phyloP scores from a whole-genome alignment of 1,139 yeast species.

The Petasospora fabianii region DNA sequence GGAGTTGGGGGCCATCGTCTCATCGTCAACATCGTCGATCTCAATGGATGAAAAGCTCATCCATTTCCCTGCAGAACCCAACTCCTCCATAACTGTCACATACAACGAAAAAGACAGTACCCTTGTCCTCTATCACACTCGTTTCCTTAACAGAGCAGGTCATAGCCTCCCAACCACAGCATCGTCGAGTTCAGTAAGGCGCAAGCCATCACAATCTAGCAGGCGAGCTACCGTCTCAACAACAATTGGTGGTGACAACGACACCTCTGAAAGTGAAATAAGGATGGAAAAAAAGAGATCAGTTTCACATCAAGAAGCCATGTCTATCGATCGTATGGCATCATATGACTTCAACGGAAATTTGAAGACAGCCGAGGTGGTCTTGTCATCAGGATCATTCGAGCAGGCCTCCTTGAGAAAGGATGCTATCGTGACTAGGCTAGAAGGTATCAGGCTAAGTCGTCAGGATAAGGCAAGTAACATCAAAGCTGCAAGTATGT shows the following conservation, averaged over 20 bases:
- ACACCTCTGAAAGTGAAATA: slow-evolving; percentile 14
- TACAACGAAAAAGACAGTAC: slow-evolving; percentile 42
- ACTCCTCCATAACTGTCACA: slow-evolving; percentile 48
- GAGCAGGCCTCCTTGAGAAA: slow-evolving; percentile 32
- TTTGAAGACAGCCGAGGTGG: slow-evolving; percentile 16
- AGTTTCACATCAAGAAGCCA: slow-evolving; percentile 52
- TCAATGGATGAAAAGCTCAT: slow-evolving; percentile 54
- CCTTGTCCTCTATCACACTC: slow-evolving; percentile 48
- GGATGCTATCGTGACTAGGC: slow-evolving; percentile 63
- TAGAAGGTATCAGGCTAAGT: slow-evolving; percentile 43
- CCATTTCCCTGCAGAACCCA: slow-evolving; percentile 42
- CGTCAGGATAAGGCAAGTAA: slow-evolving; percentile 31
- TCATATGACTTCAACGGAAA: slow-evolving; percentile 30
- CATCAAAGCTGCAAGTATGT: slow-evolving; percentile 42
- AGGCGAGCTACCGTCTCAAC: slow-evolving; percentile 11
- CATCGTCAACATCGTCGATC: slow-evolving; percentile 68
- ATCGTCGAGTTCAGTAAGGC: slow-evolving; percentile 8
- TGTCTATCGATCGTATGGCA: slow-evolving; percentile 63
- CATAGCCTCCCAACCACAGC: slow-evolving; percentile 1
- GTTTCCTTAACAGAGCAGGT: slow-evolving; percentile 27
- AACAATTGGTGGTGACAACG: slow-evolving; percentile 9
- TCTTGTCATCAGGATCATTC: slow-evolving; percentile 6
- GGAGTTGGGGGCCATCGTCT: slow-evolving; percentile 62
- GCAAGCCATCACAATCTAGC: slow-evolving; percentile 19
- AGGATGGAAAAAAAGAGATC: slow-evolving; percentile 46